phyloP scores from a whole-genome alignment of 169 alveolate species.

The Cryptosporidium ubiquitum region DNA sequence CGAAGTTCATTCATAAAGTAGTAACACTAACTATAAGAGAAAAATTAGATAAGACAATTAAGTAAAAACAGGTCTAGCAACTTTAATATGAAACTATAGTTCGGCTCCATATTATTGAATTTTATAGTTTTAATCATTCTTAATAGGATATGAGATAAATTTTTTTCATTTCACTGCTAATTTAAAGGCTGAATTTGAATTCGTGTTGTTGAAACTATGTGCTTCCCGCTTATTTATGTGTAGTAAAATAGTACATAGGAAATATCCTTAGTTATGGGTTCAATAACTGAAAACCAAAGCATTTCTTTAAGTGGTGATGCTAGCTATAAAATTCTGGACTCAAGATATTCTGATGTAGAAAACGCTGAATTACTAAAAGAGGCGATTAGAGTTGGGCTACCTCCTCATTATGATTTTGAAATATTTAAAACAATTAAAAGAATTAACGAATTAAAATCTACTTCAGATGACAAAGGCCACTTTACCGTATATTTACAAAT shows the following conservation, averaged over 20 bases:
- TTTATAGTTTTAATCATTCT: not conserved
- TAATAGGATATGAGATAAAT: not conserved
- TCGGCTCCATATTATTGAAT: not conserved
- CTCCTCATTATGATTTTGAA: constrained; percentile 96
- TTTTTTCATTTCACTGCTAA: not conserved
- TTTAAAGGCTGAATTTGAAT: not conserved
- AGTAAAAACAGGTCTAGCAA: not conserved
- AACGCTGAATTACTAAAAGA: constrained; percentile 76
- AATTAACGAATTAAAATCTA: constrained; percentile 83
- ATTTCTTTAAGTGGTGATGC: not conserved
- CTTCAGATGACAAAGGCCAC: constrained; percentile 47
- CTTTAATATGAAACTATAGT: not conserved
- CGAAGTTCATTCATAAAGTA: not conserved
- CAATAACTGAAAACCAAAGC: not conserved
- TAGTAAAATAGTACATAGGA: not conserved
- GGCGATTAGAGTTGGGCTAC: constrained; percentile 88
- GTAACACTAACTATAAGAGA: not conserved
- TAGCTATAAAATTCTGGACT: not conserved
- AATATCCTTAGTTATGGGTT: not conserved
- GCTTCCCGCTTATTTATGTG: not conserved
- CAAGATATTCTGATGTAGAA: not conserved
- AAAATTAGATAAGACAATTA: not conserved
- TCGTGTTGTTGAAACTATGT: not conserved
- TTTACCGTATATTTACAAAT: constrained; percentile 93
- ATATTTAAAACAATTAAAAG: constrained; percentile 91